A percentile compares a stretch with the other conserved stretches of the same genome.
Evolutionary conservation across 257 asterid species (phyloP).

Genomic region (Rauvolfia tetraphylla): DNA sequence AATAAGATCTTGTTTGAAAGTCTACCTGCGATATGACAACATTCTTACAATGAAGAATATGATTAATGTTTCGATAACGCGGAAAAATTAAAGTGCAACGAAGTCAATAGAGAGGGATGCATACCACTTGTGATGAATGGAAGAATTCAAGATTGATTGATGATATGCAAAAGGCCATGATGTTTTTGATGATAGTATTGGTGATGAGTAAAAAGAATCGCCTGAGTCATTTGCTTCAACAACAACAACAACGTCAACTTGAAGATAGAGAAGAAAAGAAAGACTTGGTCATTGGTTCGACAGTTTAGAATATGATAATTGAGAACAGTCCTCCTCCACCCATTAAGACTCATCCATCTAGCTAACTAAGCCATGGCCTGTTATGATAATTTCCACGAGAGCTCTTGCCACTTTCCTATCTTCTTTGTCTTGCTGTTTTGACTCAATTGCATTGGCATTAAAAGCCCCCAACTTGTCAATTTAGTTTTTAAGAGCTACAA

Average conservation of each 20-base stretch:
- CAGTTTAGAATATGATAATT: conserved; percentile 2
- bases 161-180: too few relatives aligned
- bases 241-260: neutral
- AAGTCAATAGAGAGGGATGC: too few relatives aligned
- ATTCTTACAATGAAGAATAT: too few relatives aligned
- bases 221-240: neutral
- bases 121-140: too few relatives aligned
- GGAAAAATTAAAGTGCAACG: too few relatives aligned
- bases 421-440: conserved; percentile 13
- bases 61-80: too few relatives aligned
- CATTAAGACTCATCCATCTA: conserved; percentile 14
- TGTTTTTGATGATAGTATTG: too few relatives aligned
- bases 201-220: too few relatives aligned
- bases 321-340: neutral
- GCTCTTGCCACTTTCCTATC: conserved; percentile 13
- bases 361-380: conserved; percentile 17
- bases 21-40: too few relatives aligned
- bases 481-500: too few relatives aligned
- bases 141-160: too few relatives aligned
- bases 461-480: neutral
- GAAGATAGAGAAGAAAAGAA: neutral
- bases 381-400: neutral
- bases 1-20: too few relatives aligned
- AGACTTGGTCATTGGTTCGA: conserved; percentile 22
- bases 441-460: conserved; percentile 11